These are phyloP conservation scores for Przewalskia tangutica DNA, from an alignment of 257 asterid genomes.

Conservation along the genomic window DNA sequence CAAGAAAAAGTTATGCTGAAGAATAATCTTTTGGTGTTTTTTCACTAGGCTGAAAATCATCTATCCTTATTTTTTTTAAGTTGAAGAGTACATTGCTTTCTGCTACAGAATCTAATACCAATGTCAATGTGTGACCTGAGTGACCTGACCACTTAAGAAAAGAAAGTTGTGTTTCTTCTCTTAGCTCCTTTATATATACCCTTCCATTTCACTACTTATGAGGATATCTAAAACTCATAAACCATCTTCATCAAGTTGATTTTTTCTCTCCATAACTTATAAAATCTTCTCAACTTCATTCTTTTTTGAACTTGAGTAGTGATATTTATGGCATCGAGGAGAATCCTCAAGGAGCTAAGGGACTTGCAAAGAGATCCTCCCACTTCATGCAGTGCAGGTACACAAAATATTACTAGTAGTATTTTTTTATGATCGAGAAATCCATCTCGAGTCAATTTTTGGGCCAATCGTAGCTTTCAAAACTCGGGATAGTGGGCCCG, in stretches of 20 bases:
- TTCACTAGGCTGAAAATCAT: background rate
- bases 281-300: background rate
- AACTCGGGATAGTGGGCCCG: background rate
- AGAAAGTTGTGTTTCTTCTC: background rate
- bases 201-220: slow-evolving; percentile 1
- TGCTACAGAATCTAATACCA: slow-evolving; percentile 37
- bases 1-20: no score
- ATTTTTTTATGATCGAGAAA: background rate
- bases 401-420: background rate
- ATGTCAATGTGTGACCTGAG: background rate
- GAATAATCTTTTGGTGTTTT: background rate
- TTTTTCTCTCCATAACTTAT: background rate
- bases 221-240: slow-evolving; percentile 6
- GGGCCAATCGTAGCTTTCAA: background rate
- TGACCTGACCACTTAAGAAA: background rate
- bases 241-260: background rate
- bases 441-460: background rate
- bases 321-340: slow-evolving; percentile 63
- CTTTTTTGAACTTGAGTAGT: background rate
- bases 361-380: slow-evolving; percentile 94
- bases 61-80: background rate
- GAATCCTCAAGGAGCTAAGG: slow-evolving; percentile 75
- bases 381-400: slow-evolving; percentile 91
- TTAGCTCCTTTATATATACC: slow-evolving; percentile 19
- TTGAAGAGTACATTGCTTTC: slow-evolving; percentile 8